Percentiles rank a stretch among this genome's conserved stretches.
Evolutionary conservation across 306 rosid species (phyloP).

Genomic region (Astragalus glycyphyllos): DNA sequence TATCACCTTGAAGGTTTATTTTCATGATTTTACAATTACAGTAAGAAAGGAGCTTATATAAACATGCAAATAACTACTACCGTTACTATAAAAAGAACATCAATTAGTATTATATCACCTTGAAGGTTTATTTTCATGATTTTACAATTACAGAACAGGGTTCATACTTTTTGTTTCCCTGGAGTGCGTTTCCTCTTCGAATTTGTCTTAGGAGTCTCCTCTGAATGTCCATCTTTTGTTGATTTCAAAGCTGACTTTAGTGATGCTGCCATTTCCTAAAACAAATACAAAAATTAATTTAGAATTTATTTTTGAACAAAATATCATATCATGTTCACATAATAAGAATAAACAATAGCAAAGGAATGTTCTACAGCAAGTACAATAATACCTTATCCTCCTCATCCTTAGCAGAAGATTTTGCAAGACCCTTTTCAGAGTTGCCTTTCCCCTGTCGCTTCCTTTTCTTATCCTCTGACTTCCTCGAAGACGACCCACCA

Average conservation of each 20-base stretch:
- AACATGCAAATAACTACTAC: conserved; percentile 6
- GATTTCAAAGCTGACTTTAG: conserved; percentile 57
- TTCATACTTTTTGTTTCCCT: conserved; percentile 65
- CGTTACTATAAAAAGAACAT: background rate
- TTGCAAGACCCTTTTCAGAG: conserved; percentile 49
- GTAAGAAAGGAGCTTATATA: too few relatives aligned
- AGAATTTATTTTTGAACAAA: background rate
- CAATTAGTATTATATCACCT: conserved; percentile 10
- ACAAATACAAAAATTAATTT: conserved; percentile 29
- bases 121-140: background rate
- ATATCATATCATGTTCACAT: background rate
- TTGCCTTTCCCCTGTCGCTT: conserved; percentile 53
- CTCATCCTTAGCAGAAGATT: conserved; percentile 58
- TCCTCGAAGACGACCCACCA: conserved; percentile 54
- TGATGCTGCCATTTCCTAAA: conserved; percentile 57
- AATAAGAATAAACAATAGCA: conserved; percentile 8
- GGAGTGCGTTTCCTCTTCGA: conserved; percentile 76
- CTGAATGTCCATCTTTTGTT: conserved; percentile 53
- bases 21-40: too few relatives aligned
- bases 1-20: too few relatives aligned
- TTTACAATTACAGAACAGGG: background rate
- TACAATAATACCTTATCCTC: conserved; percentile 56
- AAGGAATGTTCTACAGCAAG: conserved; percentile 24
- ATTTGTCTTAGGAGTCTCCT: conserved; percentile 62
- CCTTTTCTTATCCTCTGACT: conserved; percentile 61